Evolutionary conservation across 2,329 filamentous ascomycete species (phyloP), one percentile per base, ranked within the genome.

Genomic region (Neopestalotiopsis clavispora): DNA sequence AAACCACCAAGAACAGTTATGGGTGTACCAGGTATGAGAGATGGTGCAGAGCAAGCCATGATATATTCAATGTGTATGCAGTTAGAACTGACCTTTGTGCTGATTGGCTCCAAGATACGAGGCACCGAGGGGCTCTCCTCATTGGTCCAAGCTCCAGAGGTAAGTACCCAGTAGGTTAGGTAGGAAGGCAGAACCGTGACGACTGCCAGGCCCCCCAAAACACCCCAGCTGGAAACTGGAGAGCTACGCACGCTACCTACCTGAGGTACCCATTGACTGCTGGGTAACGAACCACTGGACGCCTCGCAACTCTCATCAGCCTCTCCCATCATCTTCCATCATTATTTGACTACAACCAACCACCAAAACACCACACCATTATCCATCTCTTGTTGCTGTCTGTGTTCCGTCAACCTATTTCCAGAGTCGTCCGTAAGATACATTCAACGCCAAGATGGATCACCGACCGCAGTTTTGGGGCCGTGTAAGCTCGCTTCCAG

Each of bases 401-500:
- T 40, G 9, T 6, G 3, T 30, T 12, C 10, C 59, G 59, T 20
- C 23, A 23, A 28, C 10, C 32, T 20, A 10, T 17, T 14, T 34
- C 42, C 62, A 45, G 40, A 74, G 69, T 57, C 17, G 23, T 30
- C 23, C 59, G 40, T 7, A 10, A 62, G 14, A 62, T 34, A 62
- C 59, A n/a, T 13, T n/a, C 2, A 62, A 34, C 34, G 12, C 59
- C 30, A 42, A 62, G 30, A 92, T 92, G 90, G 91, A 92, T 82
- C 90, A 92, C 82, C 87, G 90, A 82, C 90, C 90, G 78, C 89
- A 92, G 84, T 87, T 87, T 78, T 92, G 90, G 90, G 90, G 90
- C 73, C 89, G 90, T 84, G 90, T 92, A 87, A 79, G 89, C 84
- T 70, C 65, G 49, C 60, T 32, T 34, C 57, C 23, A 14, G 23